These are phyloP conservation scores for barrel medic (Medicago truncatula) DNA, from an alignment of 306 rosid species.

Conservation along the genomic window DNA sequence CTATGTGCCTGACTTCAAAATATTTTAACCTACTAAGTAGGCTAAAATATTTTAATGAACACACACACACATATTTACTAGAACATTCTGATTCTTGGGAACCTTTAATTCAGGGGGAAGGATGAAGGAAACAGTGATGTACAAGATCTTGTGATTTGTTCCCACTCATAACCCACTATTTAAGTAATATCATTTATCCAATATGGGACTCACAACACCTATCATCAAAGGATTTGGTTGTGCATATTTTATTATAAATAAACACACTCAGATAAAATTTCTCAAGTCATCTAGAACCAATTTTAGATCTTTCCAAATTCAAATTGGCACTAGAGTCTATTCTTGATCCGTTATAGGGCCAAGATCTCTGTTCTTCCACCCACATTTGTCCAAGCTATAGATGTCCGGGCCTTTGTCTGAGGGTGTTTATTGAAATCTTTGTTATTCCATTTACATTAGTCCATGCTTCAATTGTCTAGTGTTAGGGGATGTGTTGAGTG, in stretches of 20 bases:
- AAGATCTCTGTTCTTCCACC: background rate
- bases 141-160: constrained; percentile 74
- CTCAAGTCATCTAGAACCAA: constrained; percentile 6
- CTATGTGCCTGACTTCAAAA: constrained; percentile 15
- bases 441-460: background rate
- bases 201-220: too few species aligned
- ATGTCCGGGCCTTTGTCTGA: background rate
- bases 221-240: background rate
- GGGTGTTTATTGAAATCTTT: background rate
- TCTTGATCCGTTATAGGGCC: background rate
- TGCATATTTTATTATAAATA: background rate
- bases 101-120: constrained; percentile 63
- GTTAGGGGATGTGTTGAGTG: background rate
- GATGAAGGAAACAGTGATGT: constrained; percentile 84
- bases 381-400: background rate
- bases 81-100: constrained; percentile 46
- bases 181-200: background rate
- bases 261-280: background rate
- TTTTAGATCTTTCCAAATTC: background rate
- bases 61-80: background rate
- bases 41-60: constrained; percentile 3
- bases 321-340: background rate
- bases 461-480: background rate
- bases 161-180: background rate
- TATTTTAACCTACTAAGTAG: background rate